Conservation (phyloP, 306 rosid species). For the Trifolium repens region DNA sequence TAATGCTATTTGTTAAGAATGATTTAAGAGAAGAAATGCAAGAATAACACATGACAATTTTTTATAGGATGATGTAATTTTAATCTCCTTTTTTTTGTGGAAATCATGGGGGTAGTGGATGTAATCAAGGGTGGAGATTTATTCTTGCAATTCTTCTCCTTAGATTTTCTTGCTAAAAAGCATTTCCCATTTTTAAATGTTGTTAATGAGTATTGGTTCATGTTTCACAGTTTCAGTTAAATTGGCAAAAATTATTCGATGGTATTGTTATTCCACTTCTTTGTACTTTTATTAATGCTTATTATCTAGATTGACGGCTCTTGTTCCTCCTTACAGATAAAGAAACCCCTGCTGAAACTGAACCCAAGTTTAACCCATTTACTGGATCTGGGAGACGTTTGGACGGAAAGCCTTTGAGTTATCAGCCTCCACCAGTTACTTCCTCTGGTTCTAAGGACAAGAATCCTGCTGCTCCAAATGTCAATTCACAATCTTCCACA, state of each 20-base stretch:
- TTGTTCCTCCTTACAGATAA: slow-evolving; percentile 53
- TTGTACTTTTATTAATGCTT: not conserved
- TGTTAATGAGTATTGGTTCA: slow-evolving; percentile 6
- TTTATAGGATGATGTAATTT: no score
- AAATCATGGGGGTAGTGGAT: no score
- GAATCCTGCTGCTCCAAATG: slow-evolving; percentile 49
- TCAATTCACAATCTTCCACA: slow-evolving; percentile 59
- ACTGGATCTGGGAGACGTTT: slow-evolving; percentile 89
- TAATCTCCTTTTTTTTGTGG: no score
- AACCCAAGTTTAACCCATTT: slow-evolving; percentile 89
- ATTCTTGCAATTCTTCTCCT: no score
- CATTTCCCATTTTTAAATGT: not conserved
- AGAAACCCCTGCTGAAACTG: slow-evolving; percentile 67
- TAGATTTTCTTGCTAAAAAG: no score
- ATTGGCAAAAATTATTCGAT: not conserved
- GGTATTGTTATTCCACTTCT: not conserved
- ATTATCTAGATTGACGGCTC: slow-evolving; percentile 35
- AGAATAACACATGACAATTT: no score
- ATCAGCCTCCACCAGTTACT: slow-evolving; percentile 58
- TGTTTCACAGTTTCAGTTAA: slow-evolving; percentile 3
- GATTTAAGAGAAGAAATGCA: no score
- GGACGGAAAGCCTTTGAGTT: slow-evolving; percentile 80
- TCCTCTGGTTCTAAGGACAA: slow-evolving; percentile 61
- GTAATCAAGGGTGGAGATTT: no score
- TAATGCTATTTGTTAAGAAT: no score